A percentile compares a stretch with the other conserved stretches of the same genome.
Evolutionary conservation across 1,284 basidiomycete species (phyloP).

Genomic region (Ustilago curta): DNA sequence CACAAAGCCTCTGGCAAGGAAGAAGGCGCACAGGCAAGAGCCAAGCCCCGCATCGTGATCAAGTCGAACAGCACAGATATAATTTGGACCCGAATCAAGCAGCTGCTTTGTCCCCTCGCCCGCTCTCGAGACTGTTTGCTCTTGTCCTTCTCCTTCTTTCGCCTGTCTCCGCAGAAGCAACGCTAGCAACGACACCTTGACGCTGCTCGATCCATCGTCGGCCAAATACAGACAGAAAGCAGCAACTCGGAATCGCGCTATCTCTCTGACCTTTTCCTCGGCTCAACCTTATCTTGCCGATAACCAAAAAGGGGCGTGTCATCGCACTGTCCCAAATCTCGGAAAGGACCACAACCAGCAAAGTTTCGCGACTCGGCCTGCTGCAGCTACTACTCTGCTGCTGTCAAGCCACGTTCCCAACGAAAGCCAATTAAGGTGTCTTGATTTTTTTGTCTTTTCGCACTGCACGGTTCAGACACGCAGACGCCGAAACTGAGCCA

Average conservation of each 20-base stretch:
- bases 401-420: conserved; percentile 5
- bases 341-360: not conserved
- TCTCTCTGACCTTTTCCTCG: not conserved
- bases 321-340: not conserved
- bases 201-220: not conserved
- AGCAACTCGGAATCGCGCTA: not conserved
- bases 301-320: not conserved
- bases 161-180: not conserved
- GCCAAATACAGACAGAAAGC: not conserved
- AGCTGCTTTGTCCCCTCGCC: not conserved
- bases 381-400: not conserved
- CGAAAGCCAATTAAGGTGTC: no score
- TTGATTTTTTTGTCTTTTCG: conserved; percentile 1
- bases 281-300: conserved; percentile 9
- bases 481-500: not conserved
- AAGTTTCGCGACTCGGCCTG: not conserved
- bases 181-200: not conserved
- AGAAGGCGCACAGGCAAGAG: not conserved
- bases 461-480: conserved; percentile 15
- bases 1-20: not conserved
- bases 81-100: conserved; percentile 6
- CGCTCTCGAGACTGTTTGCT: not conserved
- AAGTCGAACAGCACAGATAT: conserved; percentile 10
- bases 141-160: not conserved
- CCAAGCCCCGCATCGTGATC: conserved; percentile 6